Evolutionary conservation across 208 protist species (phyloP), one percentile per base, ranked within the genome.

Genomic region (Acanthamoeba royreba): DNA sequence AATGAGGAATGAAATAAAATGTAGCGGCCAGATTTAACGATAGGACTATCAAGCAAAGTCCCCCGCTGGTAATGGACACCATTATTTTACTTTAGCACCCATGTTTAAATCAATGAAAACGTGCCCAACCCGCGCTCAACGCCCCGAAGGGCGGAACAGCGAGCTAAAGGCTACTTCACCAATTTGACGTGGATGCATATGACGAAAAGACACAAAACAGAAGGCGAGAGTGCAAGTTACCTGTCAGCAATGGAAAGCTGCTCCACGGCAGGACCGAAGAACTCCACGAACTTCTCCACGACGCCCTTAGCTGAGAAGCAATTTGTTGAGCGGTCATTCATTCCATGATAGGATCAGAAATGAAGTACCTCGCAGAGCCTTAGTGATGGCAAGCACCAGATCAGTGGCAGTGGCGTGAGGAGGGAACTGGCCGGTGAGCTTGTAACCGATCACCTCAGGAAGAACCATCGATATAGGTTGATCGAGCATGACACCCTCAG

Each of bases 251-350:
- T 94, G 28, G 98, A 98, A 4, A 99, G 97, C 47, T 94, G 93
- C 66, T 97, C 94, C 33, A 99, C 97, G 93, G 98, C 98, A 33
- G 96, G 96, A 66, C 99, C 99, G 95, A 98, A 99, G 96, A 99
- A 99, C 97, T 99, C 99, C 5, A 99, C 99, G 93, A 99, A 99
- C 95, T 99, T 99, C 77, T 98, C 98, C 17, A 99, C 98, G 55
- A 99, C 98, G 86, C 98, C 98, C 69, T 98, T 96, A 15, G 46
- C 61, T 92, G 49, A n/a, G n/a, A n/a, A n/a, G n/a, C n/a, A n/a
- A n/a, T n/a, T n/a, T n/a, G n/a, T n/a, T n/a, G n/a, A n/a, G n/a
- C n/a, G n/a, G n/a, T n/a, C n/a, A n/a, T n/a, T n/a, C n/a, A n/a
- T n/a, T n/a, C n/a, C n/a, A n/a, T n/a, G n/a, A 31, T 33, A 17